Conservation (phyloP, 2,329 filamentous ascomycete species). For the Epichloe gansuensis region DNA sequence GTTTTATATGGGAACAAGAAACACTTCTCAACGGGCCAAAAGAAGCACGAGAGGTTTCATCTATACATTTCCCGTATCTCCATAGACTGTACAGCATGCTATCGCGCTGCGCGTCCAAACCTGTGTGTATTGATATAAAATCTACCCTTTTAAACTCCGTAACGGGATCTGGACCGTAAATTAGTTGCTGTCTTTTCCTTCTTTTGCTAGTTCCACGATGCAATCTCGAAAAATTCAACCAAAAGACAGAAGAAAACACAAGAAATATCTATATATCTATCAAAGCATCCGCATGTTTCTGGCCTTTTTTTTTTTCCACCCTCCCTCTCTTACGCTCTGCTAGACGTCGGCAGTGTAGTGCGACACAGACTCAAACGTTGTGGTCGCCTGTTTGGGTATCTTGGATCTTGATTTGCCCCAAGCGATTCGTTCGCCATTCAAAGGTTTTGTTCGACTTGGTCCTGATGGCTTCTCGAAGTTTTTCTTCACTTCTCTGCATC, state of each 20-base stretch:
- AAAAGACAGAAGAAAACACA: background rate
- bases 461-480: constrained; percentile 25
- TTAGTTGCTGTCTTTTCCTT: background rate
- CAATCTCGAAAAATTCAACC: background rate
- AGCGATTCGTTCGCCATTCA: constrained; percentile 14
- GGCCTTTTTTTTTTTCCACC: too few relatives aligned
- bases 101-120: too few relatives aligned
- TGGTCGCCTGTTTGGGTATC: background rate
- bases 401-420: background rate
- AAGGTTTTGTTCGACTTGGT: constrained; percentile 26
- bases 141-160: background rate
- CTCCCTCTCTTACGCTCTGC: too few relatives aligned
- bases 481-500: constrained; percentile 28
- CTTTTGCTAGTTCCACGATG: background rate
- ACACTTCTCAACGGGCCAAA: too few relatives aligned
- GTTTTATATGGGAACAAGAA: constrained; percentile 18
- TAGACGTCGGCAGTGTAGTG: background rate
- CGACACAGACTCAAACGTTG: constrained; percentile 1
- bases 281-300: too few relatives aligned
- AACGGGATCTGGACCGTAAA: background rate
- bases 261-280: too few relatives aligned
- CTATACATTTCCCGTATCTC: too few relatives aligned
- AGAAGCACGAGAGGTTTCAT: too few relatives aligned
- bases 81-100: too few relatives aligned
- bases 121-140: background rate